Conservation (phyloP, 805 yeast genomes). For the Kluyveromyces starmeri region DNA sequence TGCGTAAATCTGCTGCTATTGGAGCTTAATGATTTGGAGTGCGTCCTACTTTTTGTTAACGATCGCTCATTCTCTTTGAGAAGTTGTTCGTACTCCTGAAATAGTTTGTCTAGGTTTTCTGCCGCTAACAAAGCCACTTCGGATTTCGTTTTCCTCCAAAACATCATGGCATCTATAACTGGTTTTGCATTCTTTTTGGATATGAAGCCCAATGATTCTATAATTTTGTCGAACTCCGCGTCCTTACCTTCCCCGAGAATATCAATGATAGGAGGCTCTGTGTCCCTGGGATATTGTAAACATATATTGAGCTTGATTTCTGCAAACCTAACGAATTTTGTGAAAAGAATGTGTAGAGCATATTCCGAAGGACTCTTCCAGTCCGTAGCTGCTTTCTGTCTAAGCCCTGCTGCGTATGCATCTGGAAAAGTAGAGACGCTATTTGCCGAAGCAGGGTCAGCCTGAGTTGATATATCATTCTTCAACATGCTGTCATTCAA, state of each 20-base stretch:
- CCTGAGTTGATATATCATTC: background rate
- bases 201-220: conserved; percentile 80
- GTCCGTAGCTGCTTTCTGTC: conserved; percentile 41
- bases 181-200: conserved; percentile 89
- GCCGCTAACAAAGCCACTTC: conserved; percentile 69
- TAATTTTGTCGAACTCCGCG: conserved; percentile 74
- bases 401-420: conserved; percentile 21
- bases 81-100: conserved; percentile 27
- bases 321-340: conserved; percentile 90
- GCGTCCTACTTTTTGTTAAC: conserved; percentile 16
- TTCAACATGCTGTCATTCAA: too few species aligned
- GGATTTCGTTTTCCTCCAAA: conserved; percentile 91
- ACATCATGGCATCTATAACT: conserved; percentile 95
- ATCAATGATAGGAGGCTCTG: conserved; percentile 72
- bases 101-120: conserved; percentile 39
- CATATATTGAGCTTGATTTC: conserved; percentile 78
- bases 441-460: conserved; percentile 6
- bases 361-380: conserved; percentile 76
- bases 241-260: conserved; percentile 81
- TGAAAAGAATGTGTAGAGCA: conserved; percentile 86
- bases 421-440: conserved; percentile 15
- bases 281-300: conserved; percentile 48
- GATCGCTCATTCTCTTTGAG: conserved; percentile 1
- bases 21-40: conserved; percentile 25
- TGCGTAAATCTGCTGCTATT: conserved; percentile 32